Evolutionary conservation across 768 basidiomycete species (phyloP), one percentile per base, ranked within the genome.

Genomic region (Trametes gibbosa): DNA sequence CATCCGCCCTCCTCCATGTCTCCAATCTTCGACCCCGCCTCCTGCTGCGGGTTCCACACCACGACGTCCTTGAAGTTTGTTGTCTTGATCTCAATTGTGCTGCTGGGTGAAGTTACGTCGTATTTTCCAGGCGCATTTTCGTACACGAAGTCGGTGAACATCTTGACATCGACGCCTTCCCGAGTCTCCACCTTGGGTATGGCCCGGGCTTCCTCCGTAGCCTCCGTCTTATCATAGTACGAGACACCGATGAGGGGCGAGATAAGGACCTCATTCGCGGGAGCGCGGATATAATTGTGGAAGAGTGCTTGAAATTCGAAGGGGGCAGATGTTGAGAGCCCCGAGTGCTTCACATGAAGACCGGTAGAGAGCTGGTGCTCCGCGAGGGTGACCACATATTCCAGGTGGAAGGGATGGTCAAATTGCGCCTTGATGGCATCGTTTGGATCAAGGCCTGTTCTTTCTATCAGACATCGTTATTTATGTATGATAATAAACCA

Each of bases 1-100:
- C 92, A 95, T 70, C 95, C 96, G 0, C 81, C 81, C 6, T 81
- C 79, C 68, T 98, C 92, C 92, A 99, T 93, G 69, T 99, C 96
- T 13, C 72, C 84, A 9, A 98, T 89, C 66, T 83, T 87, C 23
- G 77, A 75, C 0, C 93, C 93, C 13, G 72, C 77, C 59, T 80
- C 83, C 32, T 76, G 78, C 65, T 85, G 85, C 7, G 97, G 96
- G 75, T 99, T 98, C 96, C 97, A 98, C 40, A 96, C 76, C n/a
- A 95, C 93, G 7, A 94, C 83, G 59, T 93, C 87, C 67, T 86
- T 87, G 62, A 92, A 75, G 42, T 81, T 79, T n/a, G 58, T 69
- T 17, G 80, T 77, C 58, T 70, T 77, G 45, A 92, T 74, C 42
- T 76, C 74, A 23, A 92, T 58, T 0, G 81, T 79, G 5, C 84